phyloP scores from a whole-genome alignment of 768 basidiomycete genomes.

The Hygrophoropsis aurantiaca region DNA sequence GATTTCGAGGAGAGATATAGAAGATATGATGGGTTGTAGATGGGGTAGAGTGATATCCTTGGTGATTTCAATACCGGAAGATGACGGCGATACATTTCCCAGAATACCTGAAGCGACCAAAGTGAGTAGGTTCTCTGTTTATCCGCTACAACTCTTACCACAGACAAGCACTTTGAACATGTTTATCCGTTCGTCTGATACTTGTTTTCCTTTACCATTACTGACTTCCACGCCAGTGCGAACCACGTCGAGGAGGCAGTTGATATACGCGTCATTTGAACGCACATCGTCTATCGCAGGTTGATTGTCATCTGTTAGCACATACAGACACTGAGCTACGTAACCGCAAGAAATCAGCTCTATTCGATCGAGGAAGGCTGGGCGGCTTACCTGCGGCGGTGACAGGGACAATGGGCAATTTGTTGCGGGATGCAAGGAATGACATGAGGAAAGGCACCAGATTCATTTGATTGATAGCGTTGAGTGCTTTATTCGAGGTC shows the following conservation, averaged over 20 bases:
- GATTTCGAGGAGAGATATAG: slow-evolving; percentile 52
- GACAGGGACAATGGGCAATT: slow-evolving; percentile 69
- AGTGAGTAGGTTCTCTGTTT: not conserved
- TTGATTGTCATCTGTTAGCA: slow-evolving; percentile 89
- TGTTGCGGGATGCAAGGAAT: slow-evolving; percentile 74
- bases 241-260: slow-evolving; percentile 65
- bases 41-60: slow-evolving; percentile 71
- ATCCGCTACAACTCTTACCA: slow-evolving; percentile 44
- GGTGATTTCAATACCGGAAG: slow-evolving; percentile 66
- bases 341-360: not conserved
- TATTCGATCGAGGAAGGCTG: not conserved
- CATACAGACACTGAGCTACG: slow-evolving; percentile 88
- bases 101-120: slow-evolving; percentile 55
- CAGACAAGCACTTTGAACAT: slow-evolving; percentile 67
- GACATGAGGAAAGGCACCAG: slow-evolving; percentile 86
- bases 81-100: slow-evolving; percentile 74
- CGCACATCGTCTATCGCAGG: slow-evolving; percentile 68
- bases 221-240: slow-evolving; percentile 31
- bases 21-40: slow-evolving; percentile 63
- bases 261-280: slow-evolving; percentile 56
- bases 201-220: slow-evolving; percentile 42
- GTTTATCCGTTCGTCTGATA: slow-evolving; percentile 45
- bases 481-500: slow-evolving; percentile 90
- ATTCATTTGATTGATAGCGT: slow-evolving; percentile 78
- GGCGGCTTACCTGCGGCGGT: slow-evolving; percentile 70